Evolutionary conservation across 2,329 filamentous ascomycete genomes (phyloP).

Genomic region (Aspergillus quadricinctus): DNA sequence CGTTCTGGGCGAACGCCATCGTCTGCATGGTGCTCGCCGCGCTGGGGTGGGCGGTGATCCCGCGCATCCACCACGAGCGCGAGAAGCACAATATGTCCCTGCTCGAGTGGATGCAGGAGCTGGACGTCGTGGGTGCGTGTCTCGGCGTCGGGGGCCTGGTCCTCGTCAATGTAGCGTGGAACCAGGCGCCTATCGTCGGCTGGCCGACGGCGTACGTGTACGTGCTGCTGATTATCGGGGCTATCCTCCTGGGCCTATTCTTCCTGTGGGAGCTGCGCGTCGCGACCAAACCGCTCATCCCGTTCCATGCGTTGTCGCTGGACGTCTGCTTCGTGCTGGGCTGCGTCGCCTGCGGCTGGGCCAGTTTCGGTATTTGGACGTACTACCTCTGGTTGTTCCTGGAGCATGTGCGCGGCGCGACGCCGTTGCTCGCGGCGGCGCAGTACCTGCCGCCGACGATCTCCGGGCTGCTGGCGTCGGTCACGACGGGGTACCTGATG

Average conservation of each 20-base stretch:
- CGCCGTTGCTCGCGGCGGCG: constrained; percentile 4
- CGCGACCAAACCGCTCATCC: constrained; percentile 45
- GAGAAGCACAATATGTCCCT: background rate
- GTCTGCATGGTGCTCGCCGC: constrained; percentile 29
- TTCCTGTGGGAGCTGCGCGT: constrained; percentile 45
- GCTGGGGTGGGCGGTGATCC: constrained; percentile 18
- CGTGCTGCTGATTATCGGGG: constrained; percentile 51
- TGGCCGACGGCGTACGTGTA: constrained; percentile 54
- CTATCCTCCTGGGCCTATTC: constrained; percentile 52
- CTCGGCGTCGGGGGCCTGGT: constrained; percentile 53
- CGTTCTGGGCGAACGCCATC: constrained; percentile 39
- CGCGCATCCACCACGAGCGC: background rate
- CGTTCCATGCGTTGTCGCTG: constrained; percentile 44
- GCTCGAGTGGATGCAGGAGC: constrained; percentile 11
- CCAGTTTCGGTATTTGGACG: constrained; percentile 39
- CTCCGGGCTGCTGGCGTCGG: constrained; percentile 9
- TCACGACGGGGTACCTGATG: constrained; percentile 11
- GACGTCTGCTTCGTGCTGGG: constrained; percentile 33
- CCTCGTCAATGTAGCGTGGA: constrained; percentile 63
- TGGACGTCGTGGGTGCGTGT: constrained; percentile 36
- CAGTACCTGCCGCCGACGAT: constrained; percentile 8
- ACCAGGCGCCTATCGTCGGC: constrained; percentile 55
- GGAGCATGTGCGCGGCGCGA: background rate
- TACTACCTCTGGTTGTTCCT: constrained; percentile 26
- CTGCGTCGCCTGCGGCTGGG: constrained; percentile 41